Evolutionary conservation across 2,329 filamentous ascomycete species (phyloP), one percentile per base, ranked within the genome.

Genomic region (Scytalidium lignicola): DNA sequence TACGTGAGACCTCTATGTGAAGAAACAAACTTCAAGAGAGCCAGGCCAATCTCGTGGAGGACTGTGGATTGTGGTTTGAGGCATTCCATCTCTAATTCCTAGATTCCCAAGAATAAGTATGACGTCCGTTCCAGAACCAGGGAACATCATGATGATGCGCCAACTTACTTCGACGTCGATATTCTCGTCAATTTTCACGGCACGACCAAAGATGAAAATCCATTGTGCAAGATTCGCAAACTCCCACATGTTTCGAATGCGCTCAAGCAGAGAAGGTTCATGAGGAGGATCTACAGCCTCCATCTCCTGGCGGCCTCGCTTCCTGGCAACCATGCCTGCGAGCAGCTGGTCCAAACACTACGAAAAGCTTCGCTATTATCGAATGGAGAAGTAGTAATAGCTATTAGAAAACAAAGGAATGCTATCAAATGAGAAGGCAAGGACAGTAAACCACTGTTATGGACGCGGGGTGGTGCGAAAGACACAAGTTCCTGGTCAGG

Each of bases 191-290:
- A 97, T 88, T 72, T 95, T 96, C 66, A 95, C 84, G 41, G 84
- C 84, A 61, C 86, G 84, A 53, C 92, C 91, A 67, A 99, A 99
- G 39, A 92, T 81, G 66, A 85, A 88, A 53, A 97, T 88, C 79
- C 90, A 99, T 70, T 99, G 92, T 71, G 86, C 90, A 7, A 97
- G 73, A 62, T 90, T 92, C 53, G 92, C 89, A 69, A 97, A 96
- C 68, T 96, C 88, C 91, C 92, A 97, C 78, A 88, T 90, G 65
- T 88, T 93, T 55, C 92, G 83, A 58, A 97, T 79, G 56, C 77
- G 83, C 51, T 82, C 72, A 22, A 95, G 74, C 48, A 82, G 59
- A 17, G 46, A 59, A 41, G 41, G 62, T 55, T 56, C 66, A 41
- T 55, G 66, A 55, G 53, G 62, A 51, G 49, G 41, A 39, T 63